Evolutionary conservation across 371 early-diverging fungal genomes (phyloP), one percentile per base, ranked within the genome.

Genomic region (Mucor lusitanicus): DNA sequence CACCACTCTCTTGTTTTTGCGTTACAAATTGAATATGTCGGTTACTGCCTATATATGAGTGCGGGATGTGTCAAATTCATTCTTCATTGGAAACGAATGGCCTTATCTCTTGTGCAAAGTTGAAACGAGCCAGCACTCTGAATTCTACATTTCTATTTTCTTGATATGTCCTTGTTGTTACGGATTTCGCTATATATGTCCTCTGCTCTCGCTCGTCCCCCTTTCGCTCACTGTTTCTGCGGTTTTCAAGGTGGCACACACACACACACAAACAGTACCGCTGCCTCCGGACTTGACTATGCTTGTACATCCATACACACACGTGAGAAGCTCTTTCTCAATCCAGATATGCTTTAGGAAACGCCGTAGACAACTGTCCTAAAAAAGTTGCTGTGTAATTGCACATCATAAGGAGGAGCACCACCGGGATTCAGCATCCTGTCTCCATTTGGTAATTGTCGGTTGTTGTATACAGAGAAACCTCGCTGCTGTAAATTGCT

Each of bases 301-400:
- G 37, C 37, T 37, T 11, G 37, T 37, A 12, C 37, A 12, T 37
- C 37, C 37, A 44, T 44, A 44, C 13, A 50, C 19, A 48, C 50
- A 50, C 50, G 50, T 50, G 50, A 50, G 50, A 50, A 25, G 50
- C 2, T 13, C 44, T 44, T 42, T n/a, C 19, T 44, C 21, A 50
- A 50, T 50, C 50, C 23, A 50, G 50, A 23, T 50, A 50, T 50
- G 50, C 25, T 50, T 50, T 50, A 50, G 50, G 50, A 50, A 50
- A 50, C 50, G 50, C 50, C 50, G 50, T 21, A 21, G 50, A 50
- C 25, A 50, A 50, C 21, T 50, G 50, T 50, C 50, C 50, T 23
- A 50, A 50, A 50, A 50, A 50, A 50, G 50, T 25, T 50, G 44
- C 44, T 44, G 44, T 44, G 44, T 44, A 44, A 44, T 44, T 44